phyloP scores from a whole-genome alignment of 345 rosid genomes.

The Gossypium turneri region DNA sequence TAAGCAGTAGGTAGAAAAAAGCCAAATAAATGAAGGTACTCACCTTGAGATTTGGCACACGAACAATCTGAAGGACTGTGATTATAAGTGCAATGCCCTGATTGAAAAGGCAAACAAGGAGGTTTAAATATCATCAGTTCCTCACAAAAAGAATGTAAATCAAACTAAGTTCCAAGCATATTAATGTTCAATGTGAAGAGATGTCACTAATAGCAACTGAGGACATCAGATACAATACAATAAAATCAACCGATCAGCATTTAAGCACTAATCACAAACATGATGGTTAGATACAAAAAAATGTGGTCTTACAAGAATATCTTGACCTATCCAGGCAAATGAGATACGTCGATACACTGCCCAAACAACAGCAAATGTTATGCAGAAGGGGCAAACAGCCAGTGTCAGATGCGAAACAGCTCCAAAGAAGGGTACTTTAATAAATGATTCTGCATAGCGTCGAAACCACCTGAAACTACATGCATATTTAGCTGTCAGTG shows the following conservation, averaged over 20 bases:
- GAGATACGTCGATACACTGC: conserved; percentile 60
- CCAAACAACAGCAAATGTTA: conserved; percentile 87
- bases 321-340: conserved; percentile 98
- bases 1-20: background rate
- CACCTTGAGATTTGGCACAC: conserved; percentile 93
- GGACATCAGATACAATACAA: background rate
- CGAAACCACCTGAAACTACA: conserved; percentile 92
- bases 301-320: conserved; percentile 76
- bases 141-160: background rate
- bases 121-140: background rate
- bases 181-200: conserved; percentile 1
- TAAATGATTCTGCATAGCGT: conserved; percentile 65
- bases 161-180: background rate
- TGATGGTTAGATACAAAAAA: background rate
- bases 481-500: conserved; percentile 38
- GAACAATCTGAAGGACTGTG: conserved; percentile 95
- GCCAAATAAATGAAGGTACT: conserved; percentile 9
- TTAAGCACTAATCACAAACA: background rate
- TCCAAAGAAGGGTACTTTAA: conserved; percentile 78
- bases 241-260: background rate
- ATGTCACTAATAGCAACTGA: background rate
- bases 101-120: conserved; percentile 11
- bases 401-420: conserved; percentile 83
- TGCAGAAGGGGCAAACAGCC: conserved; percentile 88
- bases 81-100: conserved; percentile 93